Evolutionary conservation across 2,329 filamentous ascomycete species (phyloP).

Genomic region (Colletotrichum orbiculare): DNA sequence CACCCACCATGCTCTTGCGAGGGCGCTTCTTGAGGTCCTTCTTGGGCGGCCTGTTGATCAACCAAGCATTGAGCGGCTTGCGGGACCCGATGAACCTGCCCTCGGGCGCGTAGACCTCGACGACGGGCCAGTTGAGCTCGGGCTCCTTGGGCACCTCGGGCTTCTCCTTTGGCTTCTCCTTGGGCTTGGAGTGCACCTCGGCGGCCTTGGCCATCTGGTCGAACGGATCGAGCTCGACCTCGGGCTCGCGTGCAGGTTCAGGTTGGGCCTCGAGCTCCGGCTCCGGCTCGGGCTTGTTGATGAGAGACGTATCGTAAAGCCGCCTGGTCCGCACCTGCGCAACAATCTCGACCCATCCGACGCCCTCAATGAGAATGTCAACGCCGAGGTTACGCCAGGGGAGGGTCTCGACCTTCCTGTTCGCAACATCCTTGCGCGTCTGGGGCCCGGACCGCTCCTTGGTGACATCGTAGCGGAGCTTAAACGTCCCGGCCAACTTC

Average conservation of each 20-base stretch:
- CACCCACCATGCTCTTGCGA: conserved; percentile 76
- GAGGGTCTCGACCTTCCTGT: conserved; percentile 73
- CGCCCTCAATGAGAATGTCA: conserved; percentile 90
- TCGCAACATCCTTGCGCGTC: conserved; percentile 71
- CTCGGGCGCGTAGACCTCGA: conserved; percentile 88
- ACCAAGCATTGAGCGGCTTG: conserved; percentile 77
- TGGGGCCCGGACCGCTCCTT: conserved; percentile 79
- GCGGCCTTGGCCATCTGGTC: conserved; percentile 26
- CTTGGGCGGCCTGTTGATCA: conserved; percentile 66
- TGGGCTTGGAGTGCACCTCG: neutral
- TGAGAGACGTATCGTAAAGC: conserved; percentile 45
- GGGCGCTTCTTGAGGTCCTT: conserved; percentile 67
- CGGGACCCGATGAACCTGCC: conserved; percentile 81
- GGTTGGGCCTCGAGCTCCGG: conserved; percentile 17
- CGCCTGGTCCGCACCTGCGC: conserved; percentile 78
- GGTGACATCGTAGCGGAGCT: conserved; percentile 85
- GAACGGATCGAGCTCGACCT: conserved; percentile 34
- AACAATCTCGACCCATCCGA: conserved; percentile 91
- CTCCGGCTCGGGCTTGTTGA: conserved; percentile 34
- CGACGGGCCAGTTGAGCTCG: conserved; percentile 67
- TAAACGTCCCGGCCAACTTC: conserved; percentile 78
- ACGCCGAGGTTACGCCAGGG: conserved; percentile 84
- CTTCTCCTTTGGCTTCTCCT: conserved; percentile 11
- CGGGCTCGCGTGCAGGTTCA: conserved; percentile 2
- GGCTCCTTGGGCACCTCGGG: conserved; percentile 40